A percentile compares a stretch with the other conserved stretches of the same genome.
Evolutionary conservation across 768 basidiomycete genomes (phyloP).

Genomic region (Kondoa malvinella): DNA sequence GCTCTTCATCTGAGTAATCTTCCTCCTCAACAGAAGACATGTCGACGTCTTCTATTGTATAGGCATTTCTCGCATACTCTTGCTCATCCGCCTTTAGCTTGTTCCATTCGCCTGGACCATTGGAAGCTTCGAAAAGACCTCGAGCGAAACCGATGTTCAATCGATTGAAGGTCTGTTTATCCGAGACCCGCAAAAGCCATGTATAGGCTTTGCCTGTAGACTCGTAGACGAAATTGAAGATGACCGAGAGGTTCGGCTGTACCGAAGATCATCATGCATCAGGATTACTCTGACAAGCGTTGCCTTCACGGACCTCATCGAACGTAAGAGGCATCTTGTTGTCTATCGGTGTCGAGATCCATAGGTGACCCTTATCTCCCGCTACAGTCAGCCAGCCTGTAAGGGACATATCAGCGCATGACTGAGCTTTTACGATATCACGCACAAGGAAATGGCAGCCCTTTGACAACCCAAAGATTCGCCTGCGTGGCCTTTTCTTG

Average conservation of each 20-base stretch:
- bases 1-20: slow-evolving; percentile 37
- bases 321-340: slow-evolving; percentile 25
- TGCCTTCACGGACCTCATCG: slow-evolving; percentile 20
- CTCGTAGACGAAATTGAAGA: slow-evolving; percentile 65
- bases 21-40: slow-evolving; percentile 53
- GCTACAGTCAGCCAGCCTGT: slow-evolving; percentile 30
- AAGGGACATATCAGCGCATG: slow-evolving; percentile 3
- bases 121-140: slow-evolving; percentile 52
- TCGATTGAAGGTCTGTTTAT: slow-evolving; percentile 41
- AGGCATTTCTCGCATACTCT: slow-evolving; percentile 57
- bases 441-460: slow-evolving; percentile 8
- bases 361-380: slow-evolving; percentile 15
- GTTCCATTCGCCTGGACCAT: slow-evolving; percentile 41
- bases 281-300: slow-evolving; percentile 25
- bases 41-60: slow-evolving; percentile 57
- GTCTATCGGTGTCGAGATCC: slow-evolving; percentile 26
- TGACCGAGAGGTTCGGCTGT: slow-evolving; percentile 44
- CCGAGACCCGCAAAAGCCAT: slow-evolving; percentile 68
- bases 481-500: slow-evolving; percentile 32
- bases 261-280: neutral
- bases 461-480: slow-evolving; percentile 29
- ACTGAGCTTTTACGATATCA: neutral
- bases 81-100: slow-evolving; percentile 63
- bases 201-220: slow-evolving; percentile 38
- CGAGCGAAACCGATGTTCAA: slow-evolving; percentile 52